Conservation (phyloP, 2,329 filamentous ascomycete genomes). For the Fusarium odoratissimum region DNA sequence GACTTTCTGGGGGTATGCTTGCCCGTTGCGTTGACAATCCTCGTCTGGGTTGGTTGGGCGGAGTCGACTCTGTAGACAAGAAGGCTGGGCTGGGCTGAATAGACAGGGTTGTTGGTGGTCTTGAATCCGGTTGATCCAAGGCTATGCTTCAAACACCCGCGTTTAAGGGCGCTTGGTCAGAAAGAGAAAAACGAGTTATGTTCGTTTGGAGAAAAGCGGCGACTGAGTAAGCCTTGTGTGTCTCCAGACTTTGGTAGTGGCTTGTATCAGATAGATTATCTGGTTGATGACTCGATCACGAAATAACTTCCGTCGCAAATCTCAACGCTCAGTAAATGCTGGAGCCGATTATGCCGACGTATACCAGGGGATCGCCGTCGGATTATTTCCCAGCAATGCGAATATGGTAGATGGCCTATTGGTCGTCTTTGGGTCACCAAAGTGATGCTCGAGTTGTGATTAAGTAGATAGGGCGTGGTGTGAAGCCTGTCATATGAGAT, state of each 20-base stretch:
- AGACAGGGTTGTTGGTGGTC: conserved; percentile 44
- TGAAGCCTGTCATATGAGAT: background rate
- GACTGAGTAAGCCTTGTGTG: conserved; percentile 28
- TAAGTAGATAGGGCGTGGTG: background rate
- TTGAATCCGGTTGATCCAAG: conserved; percentile 27
- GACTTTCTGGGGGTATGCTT: conserved; percentile 47
- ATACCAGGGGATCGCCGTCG: conserved; percentile 32
- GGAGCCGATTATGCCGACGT: conserved; percentile 27
- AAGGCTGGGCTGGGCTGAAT: conserved; percentile 41
- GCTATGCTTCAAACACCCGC: conserved; percentile 18
- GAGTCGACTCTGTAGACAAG: conserved; percentile 39
- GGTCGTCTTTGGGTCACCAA: conserved; percentile 8
- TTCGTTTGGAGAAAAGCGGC: conserved; percentile 20
- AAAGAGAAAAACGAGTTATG: background rate
- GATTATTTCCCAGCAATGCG: conserved; percentile 26
- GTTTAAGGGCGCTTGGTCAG: conserved; percentile 24
- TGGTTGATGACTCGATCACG: conserved; percentile 21
- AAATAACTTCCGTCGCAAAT: conserved; percentile 10
- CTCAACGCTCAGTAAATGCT: conserved; percentile 14
- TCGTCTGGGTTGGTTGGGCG: conserved; percentile 47
- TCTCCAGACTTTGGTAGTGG: conserved; percentile 19
- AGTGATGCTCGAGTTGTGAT: conserved; percentile 9
- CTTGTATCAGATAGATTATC: conserved; percentile 38
- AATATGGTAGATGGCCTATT: conserved; percentile 15
- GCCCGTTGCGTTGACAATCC: conserved; percentile 43